Evolutionary conservation across 768 basidiomycete genomes (phyloP).

Genomic region (Lactifluus subvellereus): DNA sequence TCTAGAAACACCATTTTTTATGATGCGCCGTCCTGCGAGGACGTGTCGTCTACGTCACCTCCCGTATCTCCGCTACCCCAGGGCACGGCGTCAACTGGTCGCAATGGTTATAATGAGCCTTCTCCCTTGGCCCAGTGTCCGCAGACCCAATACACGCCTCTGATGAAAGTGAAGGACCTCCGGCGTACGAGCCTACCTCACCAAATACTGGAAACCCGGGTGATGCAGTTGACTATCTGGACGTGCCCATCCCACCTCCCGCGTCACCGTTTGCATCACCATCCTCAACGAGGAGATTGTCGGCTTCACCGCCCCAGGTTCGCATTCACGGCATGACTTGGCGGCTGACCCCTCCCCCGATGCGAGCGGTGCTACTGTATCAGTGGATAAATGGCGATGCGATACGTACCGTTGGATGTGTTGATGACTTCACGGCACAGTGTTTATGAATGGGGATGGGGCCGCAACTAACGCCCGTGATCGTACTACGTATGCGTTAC

Average conservation of each 20-base stretch:
- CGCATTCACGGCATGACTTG: slow-evolving; percentile 35
- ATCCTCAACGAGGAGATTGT: slow-evolving; percentile 28
- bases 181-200: slow-evolving; percentile 11
- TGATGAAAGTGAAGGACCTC: background rate
- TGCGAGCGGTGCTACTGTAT: slow-evolving; percentile 30
- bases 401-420: slow-evolving; percentile 50
- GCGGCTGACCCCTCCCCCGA: slow-evolving; percentile 15
- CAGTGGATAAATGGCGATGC: too few relatives aligned
- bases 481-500: background rate
- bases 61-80: slow-evolving; percentile 34
- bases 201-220: slow-evolving; percentile 9
- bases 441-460: slow-evolving; percentile 18
- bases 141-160: slow-evolving; percentile 15
- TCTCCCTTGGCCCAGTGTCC: slow-evolving; percentile 25
- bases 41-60: slow-evolving; percentile 41
- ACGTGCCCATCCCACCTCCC: slow-evolving; percentile 54
- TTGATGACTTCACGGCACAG: slow-evolving; percentile 25
- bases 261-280: slow-evolving; percentile 45
- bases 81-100: slow-evolving; percentile 8
- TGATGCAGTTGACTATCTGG: slow-evolving; percentile 42
- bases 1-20: too few relatives aligned
- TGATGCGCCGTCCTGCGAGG: slow-evolving; percentile 31
- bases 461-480: background rate
- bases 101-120: background rate
- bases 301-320: slow-evolving; percentile 34